A percentile compares a stretch with the other conserved stretches of the same genome.
Conservation (phyloP, 495 filamentous ascomycete species). For the Talaromyces nanjingensis region DNA sequence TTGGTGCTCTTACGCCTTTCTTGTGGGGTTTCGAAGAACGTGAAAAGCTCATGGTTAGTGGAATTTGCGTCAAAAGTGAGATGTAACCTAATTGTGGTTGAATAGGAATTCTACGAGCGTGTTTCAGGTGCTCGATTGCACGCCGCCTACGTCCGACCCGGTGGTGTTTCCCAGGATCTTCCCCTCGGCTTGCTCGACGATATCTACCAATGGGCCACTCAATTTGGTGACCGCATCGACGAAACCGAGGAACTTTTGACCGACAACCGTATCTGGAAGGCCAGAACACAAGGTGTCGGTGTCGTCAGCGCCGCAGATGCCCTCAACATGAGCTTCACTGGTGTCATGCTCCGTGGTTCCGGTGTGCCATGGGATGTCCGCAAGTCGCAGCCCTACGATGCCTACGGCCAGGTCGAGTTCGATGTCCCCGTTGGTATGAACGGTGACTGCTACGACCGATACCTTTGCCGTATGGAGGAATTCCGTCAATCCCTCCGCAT, state of each 20-base stretch:
- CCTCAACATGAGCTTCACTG: conserved; percentile 90
- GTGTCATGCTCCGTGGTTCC: conserved; percentile 95
- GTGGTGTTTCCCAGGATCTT: conserved; percentile 93
- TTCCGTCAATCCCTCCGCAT: conserved; percentile 96
- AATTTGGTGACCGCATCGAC: conserved; percentile 98
- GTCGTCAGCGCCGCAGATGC: conserved; percentile 88
- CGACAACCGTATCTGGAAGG: conserved; percentile 99
- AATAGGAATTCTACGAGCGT: conserved; percentile 98
- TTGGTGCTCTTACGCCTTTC: conserved; percentile 96
- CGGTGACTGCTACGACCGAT: conserved; percentile 98
- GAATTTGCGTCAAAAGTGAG: background rate
- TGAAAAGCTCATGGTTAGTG: conserved; percentile 94
- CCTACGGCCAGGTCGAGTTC: conserved; percentile 96
- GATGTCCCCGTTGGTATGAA: conserved; percentile 95
- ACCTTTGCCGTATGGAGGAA: conserved; percentile 99
- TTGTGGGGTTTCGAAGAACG: conserved; percentile 99
- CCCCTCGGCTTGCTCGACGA: conserved; percentile 94
- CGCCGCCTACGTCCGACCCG: conserved; percentile 95
- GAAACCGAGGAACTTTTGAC: conserved; percentile 98
- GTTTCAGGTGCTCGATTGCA: conserved; percentile 97
- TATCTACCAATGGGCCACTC: conserved; percentile 99
- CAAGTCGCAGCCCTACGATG: conserved; percentile 93
- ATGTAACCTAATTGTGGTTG: conserved; percentile 8
- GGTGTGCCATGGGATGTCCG: conserved; percentile 98
- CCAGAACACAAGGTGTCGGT: conserved; percentile 83